Evolutionary conservation across 768 basidiomycete genomes (phyloP).

Genomic region (Trametes cinnabarina): DNA sequence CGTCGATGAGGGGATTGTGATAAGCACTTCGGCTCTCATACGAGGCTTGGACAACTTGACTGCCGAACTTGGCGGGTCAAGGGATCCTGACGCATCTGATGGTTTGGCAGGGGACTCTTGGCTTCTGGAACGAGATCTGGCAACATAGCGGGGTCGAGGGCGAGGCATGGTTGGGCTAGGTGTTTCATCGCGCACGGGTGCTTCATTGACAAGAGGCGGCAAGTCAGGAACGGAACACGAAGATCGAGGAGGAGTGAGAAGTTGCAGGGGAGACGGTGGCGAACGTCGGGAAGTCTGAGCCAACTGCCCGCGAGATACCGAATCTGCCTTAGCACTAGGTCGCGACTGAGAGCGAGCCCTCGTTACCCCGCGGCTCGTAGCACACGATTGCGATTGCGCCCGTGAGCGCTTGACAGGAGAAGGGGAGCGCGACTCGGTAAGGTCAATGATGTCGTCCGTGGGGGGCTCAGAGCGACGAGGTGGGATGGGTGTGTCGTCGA

Average conservation of each 20-base stretch:
- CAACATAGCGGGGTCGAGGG: conserved; percentile 8
- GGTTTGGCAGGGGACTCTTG: not conserved
- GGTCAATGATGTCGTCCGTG: conserved; percentile 15
- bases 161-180: conserved; percentile 15
- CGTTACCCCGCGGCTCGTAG: not conserved
- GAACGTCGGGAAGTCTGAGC: not conserved
- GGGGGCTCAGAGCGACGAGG: conserved; percentile 1
- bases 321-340: not conserved
- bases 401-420: conserved; percentile 7
- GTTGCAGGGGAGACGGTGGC: conserved; percentile 3
- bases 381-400: conserved; percentile 6
- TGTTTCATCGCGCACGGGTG: not conserved
- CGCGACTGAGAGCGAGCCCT: conserved; percentile 8
- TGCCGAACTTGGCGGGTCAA: not conserved
- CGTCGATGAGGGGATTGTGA: not conserved
- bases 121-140: not conserved
- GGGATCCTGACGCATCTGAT: too few relatives aligned
- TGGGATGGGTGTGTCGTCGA: conserved; percentile 18
- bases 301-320: not conserved
- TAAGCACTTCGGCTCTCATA: conserved; percentile 14
- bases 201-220: not conserved
- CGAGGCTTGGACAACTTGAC: not conserved
- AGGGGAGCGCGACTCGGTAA: conserved; percentile 12
- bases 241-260: conserved; percentile 20
- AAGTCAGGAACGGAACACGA: conserved; percentile 13